Percentiles rank a stretch among this genome's conserved stretches.
phyloP scores from a whole-genome alignment of 352 stramenopile genomes.

The Phytophthora sp. region DNA sequence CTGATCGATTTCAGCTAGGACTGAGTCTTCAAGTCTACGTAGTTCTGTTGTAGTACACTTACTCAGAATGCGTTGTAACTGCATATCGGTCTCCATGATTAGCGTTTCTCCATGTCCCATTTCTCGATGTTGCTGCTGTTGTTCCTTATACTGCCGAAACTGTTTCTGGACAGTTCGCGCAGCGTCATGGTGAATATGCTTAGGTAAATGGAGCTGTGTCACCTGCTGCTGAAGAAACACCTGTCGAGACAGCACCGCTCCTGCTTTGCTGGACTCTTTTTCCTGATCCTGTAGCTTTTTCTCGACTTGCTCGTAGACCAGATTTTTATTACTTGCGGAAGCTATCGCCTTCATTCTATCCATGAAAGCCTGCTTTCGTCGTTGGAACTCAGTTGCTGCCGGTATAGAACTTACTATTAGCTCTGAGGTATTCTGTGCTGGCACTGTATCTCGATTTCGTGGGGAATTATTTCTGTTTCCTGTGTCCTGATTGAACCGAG shows the following conservation, averaged over 20 bases:
- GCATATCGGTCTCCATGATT: slow-evolving; percentile 41
- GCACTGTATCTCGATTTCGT: background rate
- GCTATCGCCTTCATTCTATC: slow-evolving; percentile 82
- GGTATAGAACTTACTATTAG: background rate
- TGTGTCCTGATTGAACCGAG: background rate
- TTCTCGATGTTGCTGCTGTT: slow-evolving; percentile 20
- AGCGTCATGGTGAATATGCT: slow-evolving; percentile 51
- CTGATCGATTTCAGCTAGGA: slow-evolving; percentile 47
- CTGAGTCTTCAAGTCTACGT: slow-evolving; percentile 31
- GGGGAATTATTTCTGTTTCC: background rate
- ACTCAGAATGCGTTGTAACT: slow-evolving; percentile 46
- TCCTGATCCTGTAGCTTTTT: slow-evolving; percentile 46
- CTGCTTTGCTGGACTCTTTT: background rate
- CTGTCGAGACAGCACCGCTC: slow-evolving; percentile 4
- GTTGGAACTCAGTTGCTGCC: slow-evolving; percentile 64
- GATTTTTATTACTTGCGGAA: slow-evolving; percentile 62
- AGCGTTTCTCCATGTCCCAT: slow-evolving; percentile 4
- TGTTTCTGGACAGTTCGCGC: slow-evolving; percentile 47
- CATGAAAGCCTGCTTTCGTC: slow-evolving; percentile 71
- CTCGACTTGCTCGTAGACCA: slow-evolving; percentile 78
- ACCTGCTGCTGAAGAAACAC: slow-evolving; percentile 34
- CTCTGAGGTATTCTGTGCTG: background rate
- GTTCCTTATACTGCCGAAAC: slow-evolving; percentile 44
- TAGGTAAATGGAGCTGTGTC: slow-evolving; percentile 36
- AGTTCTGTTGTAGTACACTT: slow-evolving; percentile 53